Evolutionary conservation across 164 flowering plant genomes (phyloP), one percentile per base, ranked within the genome.

Genomic region (Taxillus chinensis): DNA sequence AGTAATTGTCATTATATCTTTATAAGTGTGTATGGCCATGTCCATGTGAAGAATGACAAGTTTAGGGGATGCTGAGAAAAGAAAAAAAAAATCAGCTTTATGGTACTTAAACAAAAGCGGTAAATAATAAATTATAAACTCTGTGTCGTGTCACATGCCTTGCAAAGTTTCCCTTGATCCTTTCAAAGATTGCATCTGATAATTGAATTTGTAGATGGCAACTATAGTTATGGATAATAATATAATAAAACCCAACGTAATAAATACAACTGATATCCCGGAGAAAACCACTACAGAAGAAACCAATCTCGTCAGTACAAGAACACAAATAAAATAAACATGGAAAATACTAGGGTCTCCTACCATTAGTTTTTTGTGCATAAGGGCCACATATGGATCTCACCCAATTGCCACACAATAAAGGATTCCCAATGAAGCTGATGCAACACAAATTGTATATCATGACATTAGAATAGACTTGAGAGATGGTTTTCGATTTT

Each of bases 1-100:
- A 6, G 97, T 93, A 59, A 77, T 65, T 64, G 97, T 82, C 90
- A 90, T 81, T 11, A 93, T 86, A 66, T 93, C 98, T 41, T 90
- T 96, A 58, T 81, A 88, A 39, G 90, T 76, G 68, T 88, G 90
- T 57, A 88, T 71, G 0, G 97, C 96, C 92, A 93, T 75, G 63
- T 86, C 95, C 98, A 86, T 88, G 73, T 86, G 98, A 63, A 93
- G 89, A 65, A 86, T 74, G 3, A 93, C 86, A 56, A 93, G 80
- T 63, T 83, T 90, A 2, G 97, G 82, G 2, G 89, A 78, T 65
- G 86, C 97, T 90, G 74, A 5, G 27, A 27, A 27, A 51, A 38
- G 55, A 27, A 45, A 61, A 38, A 38, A 63, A 2, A 48, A 53
- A 14, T 8, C 45, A 41, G 3, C 0, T 17, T 16, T 46, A 14